phyloP scores from a whole-genome alignment of 2,329 filamentous ascomycete genomes.

The Pseudogymnoascus sp. region DNA sequence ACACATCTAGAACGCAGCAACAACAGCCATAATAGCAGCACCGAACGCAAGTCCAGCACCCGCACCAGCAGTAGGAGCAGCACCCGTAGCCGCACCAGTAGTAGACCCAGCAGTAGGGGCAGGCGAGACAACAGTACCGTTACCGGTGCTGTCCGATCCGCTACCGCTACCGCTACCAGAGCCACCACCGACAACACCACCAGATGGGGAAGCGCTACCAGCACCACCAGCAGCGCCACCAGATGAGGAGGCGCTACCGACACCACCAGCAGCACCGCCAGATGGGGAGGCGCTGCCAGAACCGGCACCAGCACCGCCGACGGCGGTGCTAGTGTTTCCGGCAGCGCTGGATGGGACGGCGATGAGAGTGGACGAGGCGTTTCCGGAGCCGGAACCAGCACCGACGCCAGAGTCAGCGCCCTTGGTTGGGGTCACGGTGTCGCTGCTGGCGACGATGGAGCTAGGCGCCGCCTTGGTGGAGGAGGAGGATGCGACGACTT shows the following conservation, averaged over 20 bases:
- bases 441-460: background rate
- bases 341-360: background rate
- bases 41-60: background rate
- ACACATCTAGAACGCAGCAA: slow-evolving; percentile 5
- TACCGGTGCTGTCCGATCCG: background rate
- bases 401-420: background rate
- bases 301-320: background rate
- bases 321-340: background rate
- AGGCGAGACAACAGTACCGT: slow-evolving; percentile 5
- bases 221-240: background rate
- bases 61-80: background rate
- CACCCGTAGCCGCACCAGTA: background rate
- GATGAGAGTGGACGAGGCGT: background rate
- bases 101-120: background rate
- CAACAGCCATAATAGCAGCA: slow-evolving; percentile 6
- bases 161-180: background rate
- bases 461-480: background rate
- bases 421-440: background rate
- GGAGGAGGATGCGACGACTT: background rate
- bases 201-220: background rate
- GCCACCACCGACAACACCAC: background rate
- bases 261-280: background rate
- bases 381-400: background rate
- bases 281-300: background rate
- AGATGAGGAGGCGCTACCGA: background rate